phyloP scores from a whole-genome alignment of 1,284 basidiomycete species.

The Leccinum griseonigrum region DNA sequence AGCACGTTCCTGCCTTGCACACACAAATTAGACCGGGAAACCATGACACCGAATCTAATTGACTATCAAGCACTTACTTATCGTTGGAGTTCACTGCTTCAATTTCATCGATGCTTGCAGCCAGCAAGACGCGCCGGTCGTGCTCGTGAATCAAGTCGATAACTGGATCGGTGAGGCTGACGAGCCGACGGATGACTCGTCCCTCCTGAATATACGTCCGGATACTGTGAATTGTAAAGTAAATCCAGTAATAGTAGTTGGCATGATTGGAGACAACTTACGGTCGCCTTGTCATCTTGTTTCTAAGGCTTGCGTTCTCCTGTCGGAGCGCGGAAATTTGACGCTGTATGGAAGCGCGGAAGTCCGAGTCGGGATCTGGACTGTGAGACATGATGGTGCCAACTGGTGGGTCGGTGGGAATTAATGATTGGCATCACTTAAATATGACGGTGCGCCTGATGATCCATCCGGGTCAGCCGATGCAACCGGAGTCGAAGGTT shows the following conservation, averaged over 20 bases:
- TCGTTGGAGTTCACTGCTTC: background rate
- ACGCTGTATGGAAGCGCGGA: background rate
- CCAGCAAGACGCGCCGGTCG: background rate
- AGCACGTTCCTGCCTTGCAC: background rate
- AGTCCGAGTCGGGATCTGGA: background rate
- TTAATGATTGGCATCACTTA: too few species aligned
- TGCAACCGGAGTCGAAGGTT: too few species aligned
- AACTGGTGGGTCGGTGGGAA: too few species aligned
- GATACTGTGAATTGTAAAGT: background rate
- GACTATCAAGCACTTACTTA: background rate
- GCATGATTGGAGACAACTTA: background rate
- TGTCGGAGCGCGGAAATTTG: background rate
- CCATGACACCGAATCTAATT: background rate
- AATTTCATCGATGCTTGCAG: background rate
- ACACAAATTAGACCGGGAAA: background rate
- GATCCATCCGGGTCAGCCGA: too few species aligned
- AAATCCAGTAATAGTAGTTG: background rate
- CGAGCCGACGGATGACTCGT: background rate
- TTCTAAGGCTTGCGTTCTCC: background rate
- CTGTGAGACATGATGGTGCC: background rate
- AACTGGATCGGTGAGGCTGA: background rate
- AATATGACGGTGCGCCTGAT: too few species aligned
- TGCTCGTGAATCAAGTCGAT: background rate
- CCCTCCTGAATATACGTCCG: background rate
- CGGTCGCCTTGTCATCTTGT: background rate